Percentiles rank a stretch among this genome's conserved stretches.
These are phyloP conservation scores for Fraxinus xanthoxyloides DNA, from an alignment of 305 asterid genomes.

Conservation along the genomic window DNA sequence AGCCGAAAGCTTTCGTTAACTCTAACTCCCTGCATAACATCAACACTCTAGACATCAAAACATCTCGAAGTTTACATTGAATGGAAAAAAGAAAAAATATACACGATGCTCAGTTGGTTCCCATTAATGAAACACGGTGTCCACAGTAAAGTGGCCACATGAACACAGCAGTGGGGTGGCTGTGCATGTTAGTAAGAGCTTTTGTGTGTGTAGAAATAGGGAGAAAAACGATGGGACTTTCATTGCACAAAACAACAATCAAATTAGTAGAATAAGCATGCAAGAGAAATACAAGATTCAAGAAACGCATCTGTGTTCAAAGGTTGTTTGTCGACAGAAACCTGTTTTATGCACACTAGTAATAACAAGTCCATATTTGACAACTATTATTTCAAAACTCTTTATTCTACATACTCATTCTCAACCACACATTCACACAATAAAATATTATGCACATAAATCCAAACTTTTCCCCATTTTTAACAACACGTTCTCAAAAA, in stretches of 20 bases:
- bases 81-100: background rate
- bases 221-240: background rate
- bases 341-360: background rate
- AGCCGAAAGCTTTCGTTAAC: slow-evolving; percentile 75
- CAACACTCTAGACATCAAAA: background rate
- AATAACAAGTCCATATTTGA: background rate
- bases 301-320: background rate
- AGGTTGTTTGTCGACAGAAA: background rate
- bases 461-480: background rate
- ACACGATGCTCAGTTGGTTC: background rate
- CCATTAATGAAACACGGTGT: background rate
- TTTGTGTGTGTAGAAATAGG: background rate
- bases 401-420: background rate
- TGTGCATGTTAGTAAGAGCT: background rate
- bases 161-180: background rate
- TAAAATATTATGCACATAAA: background rate
- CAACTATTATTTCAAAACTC: background rate
- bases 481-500: background rate
- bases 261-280: background rate
- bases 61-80: background rate
- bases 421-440: background rate
- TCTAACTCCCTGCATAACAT: slow-evolving; percentile 65
- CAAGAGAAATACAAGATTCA: background rate
- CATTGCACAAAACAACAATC: background rate
- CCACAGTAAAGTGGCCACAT: background rate